Percentiles rank a stretch among this genome's conserved stretches.
phyloP scores from a whole-genome alignment of 2,329 filamentous ascomycete species.

The Cercospora sp. region DNA sequence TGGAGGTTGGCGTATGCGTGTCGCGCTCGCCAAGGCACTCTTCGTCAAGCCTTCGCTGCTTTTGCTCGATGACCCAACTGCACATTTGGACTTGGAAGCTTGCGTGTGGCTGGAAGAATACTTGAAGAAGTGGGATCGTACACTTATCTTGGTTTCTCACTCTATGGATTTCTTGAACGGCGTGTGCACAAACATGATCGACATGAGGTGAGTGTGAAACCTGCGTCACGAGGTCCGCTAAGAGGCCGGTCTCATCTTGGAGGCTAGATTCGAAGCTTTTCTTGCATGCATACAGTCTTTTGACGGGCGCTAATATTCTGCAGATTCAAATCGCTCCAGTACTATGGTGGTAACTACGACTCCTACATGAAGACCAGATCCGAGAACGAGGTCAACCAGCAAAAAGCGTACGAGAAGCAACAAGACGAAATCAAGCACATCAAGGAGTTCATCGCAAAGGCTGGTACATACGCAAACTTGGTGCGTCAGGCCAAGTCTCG shows the following conservation, averaged over 20 bases:
- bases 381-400: slow-evolving; percentile 96
- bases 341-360: slow-evolving; percentile 99
- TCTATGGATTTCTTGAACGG: slow-evolving; percentile 99
- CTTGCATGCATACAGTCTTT: background rate
- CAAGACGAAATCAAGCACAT: slow-evolving; percentile 99
- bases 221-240: background rate
- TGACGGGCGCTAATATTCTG: background rate
- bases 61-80: slow-evolving; percentile 95
- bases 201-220: slow-evolving; percentile 69
- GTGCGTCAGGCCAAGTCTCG: slow-evolving; percentile 98
- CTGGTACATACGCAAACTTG: slow-evolving; percentile 99
- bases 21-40: slow-evolving; percentile 92
- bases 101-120: slow-evolving; percentile 99
- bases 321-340: slow-evolving; percentile 71
- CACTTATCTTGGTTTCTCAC: slow-evolving; percentile 93
- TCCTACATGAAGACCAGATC: slow-evolving; percentile 88
- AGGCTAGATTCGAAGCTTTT: background rate
- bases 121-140: slow-evolving; percentile 98
- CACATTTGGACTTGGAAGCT: slow-evolving; percentile 98
- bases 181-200: slow-evolving; percentile 97
- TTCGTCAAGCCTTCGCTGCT: slow-evolving; percentile 97
- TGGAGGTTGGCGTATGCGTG: slow-evolving; percentile 99
- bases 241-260: too few relatives aligned
- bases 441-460: slow-evolving; percentile 99
- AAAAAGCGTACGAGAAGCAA: slow-evolving; percentile 98